A percentile compares a stretch with the other conserved stretches of the same genome.
Conservation (phyloP, 2,329 filamentous ascomycete genomes). For the Neurospora crassa region DNA sequence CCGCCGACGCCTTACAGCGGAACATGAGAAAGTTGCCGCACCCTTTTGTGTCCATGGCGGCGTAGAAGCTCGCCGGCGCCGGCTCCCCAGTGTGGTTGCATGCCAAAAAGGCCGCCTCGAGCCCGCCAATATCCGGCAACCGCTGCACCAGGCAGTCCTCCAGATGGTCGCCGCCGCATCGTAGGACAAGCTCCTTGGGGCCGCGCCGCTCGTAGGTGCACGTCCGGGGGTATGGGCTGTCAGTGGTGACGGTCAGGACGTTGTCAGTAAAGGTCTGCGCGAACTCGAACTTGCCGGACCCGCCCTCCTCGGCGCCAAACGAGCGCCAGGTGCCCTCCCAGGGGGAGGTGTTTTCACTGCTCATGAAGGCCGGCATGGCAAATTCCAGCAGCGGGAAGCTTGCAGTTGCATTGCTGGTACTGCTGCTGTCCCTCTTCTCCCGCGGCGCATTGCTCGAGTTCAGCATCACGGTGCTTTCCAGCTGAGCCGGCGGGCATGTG, state of each 20-base stretch:
- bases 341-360: not conserved
- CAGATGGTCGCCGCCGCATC: not conserved
- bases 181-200: not conserved
- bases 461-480: slow-evolving; percentile 1
- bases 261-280: slow-evolving; percentile 2
- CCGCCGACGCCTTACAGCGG: slow-evolving; percentile 2
- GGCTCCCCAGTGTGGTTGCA: slow-evolving; percentile 1
- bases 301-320: slow-evolving; percentile 2
- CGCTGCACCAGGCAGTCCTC: slow-evolving; percentile 2
- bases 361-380: not conserved
- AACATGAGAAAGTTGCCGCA: slow-evolving; percentile 2
- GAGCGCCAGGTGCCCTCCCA: slow-evolving; percentile 3
- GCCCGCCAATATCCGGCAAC: slow-evolving; percentile 1
- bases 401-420: not conserved
- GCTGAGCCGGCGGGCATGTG: slow-evolving; percentile 1
- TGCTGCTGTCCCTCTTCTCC: not conserved
- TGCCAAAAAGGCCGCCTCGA: slow-evolving; percentile 2
- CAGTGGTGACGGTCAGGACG: slow-evolving; percentile 1
- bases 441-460: not conserved
- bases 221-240: not conserved
- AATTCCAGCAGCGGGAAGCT: slow-evolving; percentile 1
- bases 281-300: slow-evolving; percentile 3
- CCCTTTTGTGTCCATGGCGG: not conserved
- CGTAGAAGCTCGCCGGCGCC: slow-evolving; percentile 3
- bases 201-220: slow-evolving; percentile 2